Conservation (phyloP, 2,329 filamentous ascomycete genomes). For the Aspergillus alliaceus region DNA sequence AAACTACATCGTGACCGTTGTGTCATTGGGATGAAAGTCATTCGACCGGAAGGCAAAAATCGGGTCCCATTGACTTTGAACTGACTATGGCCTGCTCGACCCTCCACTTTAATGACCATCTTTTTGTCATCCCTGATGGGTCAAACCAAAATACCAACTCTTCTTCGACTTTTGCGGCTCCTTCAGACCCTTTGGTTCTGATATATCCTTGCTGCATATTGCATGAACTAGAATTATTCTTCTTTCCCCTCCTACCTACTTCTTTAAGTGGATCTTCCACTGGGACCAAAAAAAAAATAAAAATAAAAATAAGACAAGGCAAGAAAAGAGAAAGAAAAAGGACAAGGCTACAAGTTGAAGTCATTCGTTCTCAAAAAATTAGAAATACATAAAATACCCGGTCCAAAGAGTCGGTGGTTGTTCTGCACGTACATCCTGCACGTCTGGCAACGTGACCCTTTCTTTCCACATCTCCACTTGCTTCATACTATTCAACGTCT, state of each 20-base stretch:
- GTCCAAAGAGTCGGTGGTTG: conserved; percentile 10
- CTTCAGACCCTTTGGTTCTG: conserved; percentile 6
- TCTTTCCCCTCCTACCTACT: neutral
- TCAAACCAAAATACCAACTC: neutral
- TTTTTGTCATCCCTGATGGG: neutral
- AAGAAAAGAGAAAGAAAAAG: neutral
- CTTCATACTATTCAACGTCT: conserved; percentile 11
- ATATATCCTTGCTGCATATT: conserved; percentile 12
- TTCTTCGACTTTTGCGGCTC: conserved; percentile 10
- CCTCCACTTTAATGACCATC: neutral
- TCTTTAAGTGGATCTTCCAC: conserved; percentile 2
- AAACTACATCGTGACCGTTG: conserved; percentile 1
- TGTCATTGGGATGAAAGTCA: neutral
- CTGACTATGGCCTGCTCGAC: neutral
- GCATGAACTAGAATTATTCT: conserved; percentile 9
- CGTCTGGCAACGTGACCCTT: conserved; percentile 20
- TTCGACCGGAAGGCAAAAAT: neutral
- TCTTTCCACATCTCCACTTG: conserved; percentile 18
- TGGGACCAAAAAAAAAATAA: conserved; percentile 1
- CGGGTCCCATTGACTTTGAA: conserved; percentile 1
- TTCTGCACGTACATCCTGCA: conserved; percentile 10
- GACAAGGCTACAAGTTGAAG: neutral
- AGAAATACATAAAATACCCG: conserved; percentile 18
- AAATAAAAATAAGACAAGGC: conserved; percentile 3
- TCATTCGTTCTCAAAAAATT: conserved; percentile 3